Evolutionary conservation across 106 monocot species (phyloP).

Genomic region (Amphibolis antarctica): DNA sequence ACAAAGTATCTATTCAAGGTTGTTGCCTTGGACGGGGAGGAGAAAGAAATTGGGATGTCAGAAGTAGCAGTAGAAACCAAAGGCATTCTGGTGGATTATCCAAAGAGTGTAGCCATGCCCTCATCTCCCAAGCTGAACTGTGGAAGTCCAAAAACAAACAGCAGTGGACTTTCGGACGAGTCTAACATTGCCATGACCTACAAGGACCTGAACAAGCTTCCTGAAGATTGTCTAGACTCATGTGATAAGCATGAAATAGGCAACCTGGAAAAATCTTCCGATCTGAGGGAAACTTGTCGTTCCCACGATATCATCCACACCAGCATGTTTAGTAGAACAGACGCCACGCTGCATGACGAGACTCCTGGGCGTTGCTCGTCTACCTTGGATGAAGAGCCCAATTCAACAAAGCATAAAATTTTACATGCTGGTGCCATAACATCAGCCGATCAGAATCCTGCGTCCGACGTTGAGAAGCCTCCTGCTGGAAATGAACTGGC

Average conservation of each 20-base stretch:
- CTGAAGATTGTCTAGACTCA: conserved; percentile 15
- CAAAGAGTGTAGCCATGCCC: conserved; percentile 3
- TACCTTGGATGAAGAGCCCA: conserved; percentile 46
- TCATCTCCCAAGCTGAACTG: conserved; percentile 3
- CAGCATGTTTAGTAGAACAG: neutral
- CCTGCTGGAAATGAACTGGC: conserved; percentile 18
- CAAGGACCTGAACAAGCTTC: conserved; percentile 43
- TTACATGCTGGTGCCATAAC: conserved; percentile 23
- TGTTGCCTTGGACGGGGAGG: conserved; percentile 13
- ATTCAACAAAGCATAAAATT: conserved; percentile 14
- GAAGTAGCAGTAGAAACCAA: conserved; percentile 22
- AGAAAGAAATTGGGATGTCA: conserved; percentile 26
- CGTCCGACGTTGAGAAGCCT: conserved; percentile 20
- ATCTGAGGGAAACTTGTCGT: neutral
- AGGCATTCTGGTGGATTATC: conserved; percentile 10
- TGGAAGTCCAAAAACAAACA: conserved; percentile 32
- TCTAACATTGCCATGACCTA: conserved; percentile 31
- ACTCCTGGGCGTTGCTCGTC: conserved; percentile 28
- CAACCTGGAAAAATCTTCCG: conserved; percentile 12
- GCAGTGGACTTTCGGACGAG: conserved; percentile 39
- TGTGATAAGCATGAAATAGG: conserved; percentile 25
- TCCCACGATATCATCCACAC: neutral
- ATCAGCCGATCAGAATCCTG: conserved; percentile 16
- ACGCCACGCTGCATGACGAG: conserved; percentile 19
- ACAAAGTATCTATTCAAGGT: conserved; percentile 35